These are phyloP conservation scores for Scedosporium aurantiacum DNA, from an alignment of 2,329 filamentous ascomycete species.

Conservation along the genomic window DNA sequence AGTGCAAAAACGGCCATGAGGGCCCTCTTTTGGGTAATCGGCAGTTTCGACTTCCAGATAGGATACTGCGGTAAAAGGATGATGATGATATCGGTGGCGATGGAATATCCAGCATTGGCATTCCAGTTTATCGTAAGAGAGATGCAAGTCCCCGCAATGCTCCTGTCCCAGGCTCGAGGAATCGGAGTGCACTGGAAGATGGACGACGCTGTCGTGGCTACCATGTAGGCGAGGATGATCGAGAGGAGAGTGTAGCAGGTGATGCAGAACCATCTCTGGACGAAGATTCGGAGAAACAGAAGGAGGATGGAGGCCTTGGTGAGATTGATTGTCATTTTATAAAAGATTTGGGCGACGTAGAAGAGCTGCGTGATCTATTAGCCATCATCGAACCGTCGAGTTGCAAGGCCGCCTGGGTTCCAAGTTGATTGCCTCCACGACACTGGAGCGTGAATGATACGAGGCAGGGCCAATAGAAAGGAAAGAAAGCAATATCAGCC, in stretches of 20 bases:
- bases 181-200: constrained; percentile 41
- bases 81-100: constrained; percentile 34
- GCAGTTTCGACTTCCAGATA: constrained; percentile 33
- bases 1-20: constrained; percentile 30
- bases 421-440: too few relatives aligned
- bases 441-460: too few relatives aligned
- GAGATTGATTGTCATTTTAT: constrained; percentile 42
- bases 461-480: not conserved
- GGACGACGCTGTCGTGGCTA: constrained; percentile 31
- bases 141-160: constrained; percentile 30
- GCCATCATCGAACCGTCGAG: too few relatives aligned
- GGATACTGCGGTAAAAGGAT: constrained; percentile 34
- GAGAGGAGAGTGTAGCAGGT: constrained; percentile 28
- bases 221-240: constrained; percentile 33
- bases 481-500: not conserved
- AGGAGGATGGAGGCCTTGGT: constrained; percentile 42
- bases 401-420: too few relatives aligned
- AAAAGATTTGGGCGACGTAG: constrained; percentile 39
- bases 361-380: constrained; percentile 27
- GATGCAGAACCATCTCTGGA: constrained; percentile 32
- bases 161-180: constrained; percentile 32
- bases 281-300: constrained; percentile 43
- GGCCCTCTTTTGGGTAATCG: constrained; percentile 25
- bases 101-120: constrained; percentile 35
- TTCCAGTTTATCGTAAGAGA: constrained; percentile 35